These are phyloP conservation scores for Chlorella sp. DNA, from an alignment of 139 green algal species.

Conservation along the genomic window DNA sequence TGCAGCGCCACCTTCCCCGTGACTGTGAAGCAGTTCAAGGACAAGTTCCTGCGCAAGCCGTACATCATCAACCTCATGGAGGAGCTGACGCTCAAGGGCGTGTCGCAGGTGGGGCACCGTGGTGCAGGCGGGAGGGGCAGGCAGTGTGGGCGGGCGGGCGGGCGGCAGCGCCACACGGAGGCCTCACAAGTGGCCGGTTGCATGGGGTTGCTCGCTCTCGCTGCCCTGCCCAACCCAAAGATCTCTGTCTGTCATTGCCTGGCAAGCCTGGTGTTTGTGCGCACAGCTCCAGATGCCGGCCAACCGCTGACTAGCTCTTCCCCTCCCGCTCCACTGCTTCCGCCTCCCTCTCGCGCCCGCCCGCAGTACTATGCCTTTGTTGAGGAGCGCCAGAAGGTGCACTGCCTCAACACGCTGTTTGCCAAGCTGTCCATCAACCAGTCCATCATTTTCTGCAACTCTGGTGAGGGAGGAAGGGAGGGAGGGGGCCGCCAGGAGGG, in stretches of 20 bases:
- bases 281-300: neutral
- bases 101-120: constrained; percentile 67
- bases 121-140: neutral
- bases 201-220: too few species aligned
- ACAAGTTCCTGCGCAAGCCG: constrained; percentile 95
- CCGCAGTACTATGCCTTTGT: constrained; percentile 99
- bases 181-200: too few species aligned
- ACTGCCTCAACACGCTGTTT: constrained; percentile 96
- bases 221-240: neutral
- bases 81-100: constrained; percentile 98
- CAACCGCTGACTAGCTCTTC: too few species aligned
- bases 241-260: neutral
- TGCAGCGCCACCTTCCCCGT: constrained; percentile 87
- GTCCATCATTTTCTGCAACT: constrained; percentile 99
- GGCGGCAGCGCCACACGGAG: too few species aligned
- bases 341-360: neutral
- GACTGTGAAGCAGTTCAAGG: constrained; percentile 98
- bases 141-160: neutral
- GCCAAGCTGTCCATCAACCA: constrained; percentile 81
- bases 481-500: neutral
- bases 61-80: constrained; percentile 99
- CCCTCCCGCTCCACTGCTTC: neutral
- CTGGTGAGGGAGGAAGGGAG: constrained; percentile 80
- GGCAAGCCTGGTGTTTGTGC: too few species aligned
- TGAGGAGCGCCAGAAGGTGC: constrained; percentile 98